phyloP scores from a whole-genome alignment of 345 rosid genomes.

The Draba incana region DNA sequence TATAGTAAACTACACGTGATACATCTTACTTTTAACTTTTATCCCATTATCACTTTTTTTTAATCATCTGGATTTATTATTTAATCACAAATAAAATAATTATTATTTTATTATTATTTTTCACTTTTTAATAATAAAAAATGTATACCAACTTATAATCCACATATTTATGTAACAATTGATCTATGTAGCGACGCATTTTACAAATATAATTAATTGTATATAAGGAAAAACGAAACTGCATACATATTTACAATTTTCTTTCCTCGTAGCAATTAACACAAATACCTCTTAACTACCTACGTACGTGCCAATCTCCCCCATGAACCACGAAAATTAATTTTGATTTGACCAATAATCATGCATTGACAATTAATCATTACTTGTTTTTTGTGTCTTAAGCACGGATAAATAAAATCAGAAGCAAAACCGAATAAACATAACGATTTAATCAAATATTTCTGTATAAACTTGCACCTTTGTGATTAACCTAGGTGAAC shows the following conservation, averaged over 20 bases:
- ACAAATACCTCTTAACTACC: conserved; percentile 5
- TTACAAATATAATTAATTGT: background rate
- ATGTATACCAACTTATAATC: background rate
- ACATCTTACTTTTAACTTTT: background rate
- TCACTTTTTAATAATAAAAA: background rate
- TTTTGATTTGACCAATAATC: conserved; percentile 19
- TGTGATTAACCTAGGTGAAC: conserved; percentile 20
- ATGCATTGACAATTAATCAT: conserved; percentile 22
- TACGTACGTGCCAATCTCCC: background rate
- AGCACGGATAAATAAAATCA: background rate
- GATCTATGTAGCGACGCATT: background rate
- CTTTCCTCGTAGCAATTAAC: background rate
- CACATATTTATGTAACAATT: background rate
- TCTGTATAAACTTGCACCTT: conserved; percentile 31
- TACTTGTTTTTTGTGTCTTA: background rate
- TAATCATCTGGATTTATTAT: no score
- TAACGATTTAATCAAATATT: conserved; percentile 1
- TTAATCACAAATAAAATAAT: no score
- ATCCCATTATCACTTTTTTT: background rate
- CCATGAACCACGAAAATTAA: background rate
- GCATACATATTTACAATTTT: background rate
- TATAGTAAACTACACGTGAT: background rate
- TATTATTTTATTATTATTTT: no score
- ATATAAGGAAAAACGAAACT: conserved; percentile 1
- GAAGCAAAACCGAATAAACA: background rate